A percentile compares a stretch with the other conserved stretches of the same genome.
Conservation (phyloP, 2,329 filamentous ascomycete genomes). For the Colletotrichum gloeosporioides region DNA sequence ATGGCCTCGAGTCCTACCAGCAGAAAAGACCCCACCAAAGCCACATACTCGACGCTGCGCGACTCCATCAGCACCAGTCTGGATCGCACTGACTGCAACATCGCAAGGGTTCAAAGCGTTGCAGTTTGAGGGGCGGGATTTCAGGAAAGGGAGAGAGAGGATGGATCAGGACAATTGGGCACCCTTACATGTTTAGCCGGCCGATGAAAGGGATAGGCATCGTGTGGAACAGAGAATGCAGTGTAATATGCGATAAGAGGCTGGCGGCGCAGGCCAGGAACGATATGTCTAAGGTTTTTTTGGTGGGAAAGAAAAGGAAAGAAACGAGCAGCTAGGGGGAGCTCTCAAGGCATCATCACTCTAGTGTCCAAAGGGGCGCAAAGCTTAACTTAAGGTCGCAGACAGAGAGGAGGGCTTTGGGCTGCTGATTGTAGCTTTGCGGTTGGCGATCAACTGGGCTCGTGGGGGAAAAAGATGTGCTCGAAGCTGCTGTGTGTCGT, state of each 20-base stretch:
- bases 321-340: not conserved
- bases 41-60: constrained; percentile 81
- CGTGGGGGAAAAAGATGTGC: not conserved
- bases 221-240: constrained; percentile 16
- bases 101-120: constrained; percentile 9
- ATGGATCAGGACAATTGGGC: not conserved
- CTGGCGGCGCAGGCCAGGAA: constrained; percentile 12
- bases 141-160: not conserved
- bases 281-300: constrained; percentile 9
- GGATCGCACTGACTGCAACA: constrained; percentile 18
- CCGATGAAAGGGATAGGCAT: constrained; percentile 62
- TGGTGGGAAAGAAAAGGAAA: constrained; percentile 2
- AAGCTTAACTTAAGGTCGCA: constrained; percentile 8
- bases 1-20: constrained; percentile 83
- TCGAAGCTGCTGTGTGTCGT: not conserved
- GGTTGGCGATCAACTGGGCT: not conserved
- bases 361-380: not conserved
- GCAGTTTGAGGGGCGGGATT: not conserved
- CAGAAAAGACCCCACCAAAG: constrained; percentile 81
- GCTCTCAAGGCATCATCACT: constrained; percentile 8
- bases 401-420: not conserved
- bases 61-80: constrained; percentile 12
- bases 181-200: constrained; percentile 55
- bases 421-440: not conserved
- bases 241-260: not conserved